phyloP scores from a whole-genome alignment of 495 filamentous ascomycete species.

The Astrothelium subdiscretum region DNA sequence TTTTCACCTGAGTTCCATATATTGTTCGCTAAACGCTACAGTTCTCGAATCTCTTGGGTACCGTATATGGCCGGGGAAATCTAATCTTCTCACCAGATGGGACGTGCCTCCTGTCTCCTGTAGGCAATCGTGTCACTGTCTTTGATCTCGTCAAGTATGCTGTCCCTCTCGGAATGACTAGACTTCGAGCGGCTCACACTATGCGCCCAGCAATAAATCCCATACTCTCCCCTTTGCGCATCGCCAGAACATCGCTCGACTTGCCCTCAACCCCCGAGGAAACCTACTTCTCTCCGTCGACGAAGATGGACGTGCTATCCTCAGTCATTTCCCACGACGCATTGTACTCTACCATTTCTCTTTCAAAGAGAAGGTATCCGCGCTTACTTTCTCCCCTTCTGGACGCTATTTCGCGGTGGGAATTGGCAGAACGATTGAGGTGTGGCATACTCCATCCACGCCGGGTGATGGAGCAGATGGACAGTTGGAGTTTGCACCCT shows the following conservation, averaged over 20 bases:
- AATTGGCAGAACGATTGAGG: conserved; percentile 71
- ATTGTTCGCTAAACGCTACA: conserved; percentile 22
- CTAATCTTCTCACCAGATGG: conserved; percentile 95
- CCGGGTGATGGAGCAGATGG: conserved; percentile 65
- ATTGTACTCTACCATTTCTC: conserved; percentile 88
- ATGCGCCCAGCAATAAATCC: conserved; percentile 72
- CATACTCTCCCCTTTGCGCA: conserved; percentile 91
- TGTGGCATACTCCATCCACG: conserved; percentile 89
- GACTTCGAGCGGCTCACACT: neutral
- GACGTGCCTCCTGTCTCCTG: conserved; percentile 88
- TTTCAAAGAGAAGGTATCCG: conserved; percentile 69
- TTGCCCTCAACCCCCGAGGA: conserved; percentile 78
- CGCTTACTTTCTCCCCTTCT: conserved; percentile 83
- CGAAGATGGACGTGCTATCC: conserved; percentile 84
- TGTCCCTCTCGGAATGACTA: conserved; percentile 3
- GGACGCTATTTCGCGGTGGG: conserved; percentile 83
- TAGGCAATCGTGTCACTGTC: conserved; percentile 88
- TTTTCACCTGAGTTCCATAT: neutral
- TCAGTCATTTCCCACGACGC: conserved; percentile 77
- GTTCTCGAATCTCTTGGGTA: conserved; percentile 94
- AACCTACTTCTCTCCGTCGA: conserved; percentile 87
- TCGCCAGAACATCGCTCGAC: conserved; percentile 78
- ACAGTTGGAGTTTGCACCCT: conserved; percentile 88
- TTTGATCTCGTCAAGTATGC: conserved; percentile 91
- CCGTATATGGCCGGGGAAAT: conserved; percentile 94